Base-by-base conservation (phyloP, 306 rosid species). In the Ormosia emarginata region DNA sequence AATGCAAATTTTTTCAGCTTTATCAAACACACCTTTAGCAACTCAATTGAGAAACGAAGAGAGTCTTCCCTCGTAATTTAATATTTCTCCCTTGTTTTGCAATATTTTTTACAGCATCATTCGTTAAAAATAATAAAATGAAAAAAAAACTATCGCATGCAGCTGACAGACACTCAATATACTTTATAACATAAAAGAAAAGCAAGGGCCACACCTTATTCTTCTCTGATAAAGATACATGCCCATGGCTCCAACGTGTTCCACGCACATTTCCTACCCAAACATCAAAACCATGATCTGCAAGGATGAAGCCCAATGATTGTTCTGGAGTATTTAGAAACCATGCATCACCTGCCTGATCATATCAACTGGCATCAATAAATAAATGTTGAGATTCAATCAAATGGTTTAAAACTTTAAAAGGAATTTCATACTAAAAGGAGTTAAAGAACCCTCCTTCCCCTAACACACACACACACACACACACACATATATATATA, bases 241-340 rank as follows among this genome's bases (percentile, higher is more conserved):
- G 98, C 57, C 98, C 94, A 57, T 88, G 88, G 82, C 99, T 95
- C 97, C 99, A 93, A 10, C 90, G 92, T 36, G 99, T 95, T 77
- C 98, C 99, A 43, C 99, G 97, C 77, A 87, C 97, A 73, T 90
- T 95, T 83, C 97, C 99, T 15, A 92, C 94, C 99, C 99, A 95
- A 61, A 95, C 98, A 88, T 92, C 99, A 36, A 93, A 95, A 52
- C 94, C 97, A n/a, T 75, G 84, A 89, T 92, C 98, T n/a, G 98
- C 97, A 65, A 95, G 98, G 86, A 92, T 83, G 89, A 88, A 95
- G 72, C 99, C 99, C 80, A 95, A 69, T 49, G 98, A 95, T 77
- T 95, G 94, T 46, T 87, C 86, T 0, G 92, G 92, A 65, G 85
- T 82, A 84, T 95, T 90, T 52, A 95, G 90, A 84, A 95, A 95